Base-by-base conservation (phyloP, 768 basidiomycete species). In the Suillus sp. region DNA sequence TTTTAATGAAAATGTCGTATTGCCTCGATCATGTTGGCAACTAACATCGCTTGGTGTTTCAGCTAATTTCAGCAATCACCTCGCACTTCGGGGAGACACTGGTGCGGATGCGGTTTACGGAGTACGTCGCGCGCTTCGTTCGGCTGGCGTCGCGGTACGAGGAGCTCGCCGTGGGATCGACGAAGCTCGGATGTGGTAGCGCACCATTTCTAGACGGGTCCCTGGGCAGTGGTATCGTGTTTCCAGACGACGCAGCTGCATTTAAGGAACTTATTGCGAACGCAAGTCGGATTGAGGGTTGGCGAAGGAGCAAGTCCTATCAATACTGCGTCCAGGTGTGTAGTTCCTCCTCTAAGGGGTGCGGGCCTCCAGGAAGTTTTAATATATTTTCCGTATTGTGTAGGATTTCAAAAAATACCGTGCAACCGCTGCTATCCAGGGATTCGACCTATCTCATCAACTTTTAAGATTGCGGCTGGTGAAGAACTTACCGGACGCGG, bases 81-180 rank as follows among this genome's bases (percentile, higher is more conserved):
- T 88, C 90, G 59, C 96, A 97, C 69, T 95, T 91, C 71, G 95
- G 96, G 34, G 97, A 99, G 77, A 81, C 86, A 45, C 80, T 93
- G 65, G 93, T 99, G 10, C 89, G 96, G 11, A 84, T 90, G 68
- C 86, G 95, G 32, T 95, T 99, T 72, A 86, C 90, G 14, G 96
- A 99, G 72, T 99, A 96, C 72, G 87, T 92, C 0, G 75, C 76
- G 47, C 87, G 96, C 2, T 98, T 99, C 73, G 88, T 97, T 38
- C 85, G 94, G 25, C 79, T 99, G 38, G 92, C 96, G 2, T 90
- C 95, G 14, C 85, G 91, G 50, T 96, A 95, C 70, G 97, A 99
- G 71, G 96, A 97, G 70, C 85, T 88, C n/a, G 82, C 81, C 2
- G 70, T 77, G 20, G 93, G 93, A 0, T 74, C 81, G 22, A 96